phyloP scores from a whole-genome alignment of 257 asterid species.

The Echites panduratus region DNA sequence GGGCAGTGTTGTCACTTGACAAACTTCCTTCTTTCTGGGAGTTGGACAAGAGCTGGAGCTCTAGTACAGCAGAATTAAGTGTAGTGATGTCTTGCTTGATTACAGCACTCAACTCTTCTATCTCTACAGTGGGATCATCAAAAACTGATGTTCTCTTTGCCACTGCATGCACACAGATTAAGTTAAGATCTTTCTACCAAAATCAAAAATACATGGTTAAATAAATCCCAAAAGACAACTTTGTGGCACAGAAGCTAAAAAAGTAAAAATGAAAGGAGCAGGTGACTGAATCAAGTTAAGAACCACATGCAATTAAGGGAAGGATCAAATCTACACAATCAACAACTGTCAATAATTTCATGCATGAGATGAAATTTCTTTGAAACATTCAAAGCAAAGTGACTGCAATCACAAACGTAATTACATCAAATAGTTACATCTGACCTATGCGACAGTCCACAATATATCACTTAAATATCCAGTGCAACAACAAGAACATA shows the following conservation, averaged over 20 bases:
- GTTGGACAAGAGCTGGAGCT: conserved; percentile 71
- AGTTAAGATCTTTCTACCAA: neutral
- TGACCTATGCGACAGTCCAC: no score
- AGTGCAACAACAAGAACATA: neutral
- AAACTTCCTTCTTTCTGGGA: conserved; percentile 50
- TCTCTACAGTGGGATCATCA: conserved; percentile 91
- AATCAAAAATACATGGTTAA: neutral
- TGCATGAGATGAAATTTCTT: neutral
- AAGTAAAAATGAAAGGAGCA: neutral
- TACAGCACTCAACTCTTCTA: conserved; percentile 87
- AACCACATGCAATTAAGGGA: neutral
- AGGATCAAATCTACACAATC: no score
- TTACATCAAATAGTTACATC: neutral
- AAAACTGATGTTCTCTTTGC: conserved; percentile 87
- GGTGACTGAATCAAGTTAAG: neutral
- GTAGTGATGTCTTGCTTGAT: conserved; percentile 94
- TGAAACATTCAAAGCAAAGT: neutral
- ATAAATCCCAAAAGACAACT: neutral
- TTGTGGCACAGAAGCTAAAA: no score
- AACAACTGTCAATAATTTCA: neutral
- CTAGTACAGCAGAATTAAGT: conserved; percentile 82
- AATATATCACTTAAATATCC: neutral
- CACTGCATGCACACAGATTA: conserved; percentile 41
- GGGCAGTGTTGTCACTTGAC: conserved; percentile 72
- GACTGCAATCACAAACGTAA: neutral